Conservation (phyloP, 352 stramenopile genomes). For the Globisporangium splendens region DNA sequence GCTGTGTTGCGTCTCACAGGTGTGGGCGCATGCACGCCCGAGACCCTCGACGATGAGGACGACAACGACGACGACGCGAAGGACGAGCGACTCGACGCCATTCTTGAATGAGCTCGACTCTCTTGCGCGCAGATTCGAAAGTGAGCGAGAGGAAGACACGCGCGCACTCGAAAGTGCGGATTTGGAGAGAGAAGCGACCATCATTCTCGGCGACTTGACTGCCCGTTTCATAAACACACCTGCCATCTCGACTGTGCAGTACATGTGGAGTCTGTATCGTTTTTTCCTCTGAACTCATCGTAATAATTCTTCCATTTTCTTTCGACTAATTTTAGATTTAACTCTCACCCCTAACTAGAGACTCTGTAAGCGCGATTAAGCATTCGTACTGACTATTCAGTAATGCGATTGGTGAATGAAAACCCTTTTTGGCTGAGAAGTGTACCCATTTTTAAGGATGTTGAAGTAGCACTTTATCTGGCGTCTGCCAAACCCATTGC, state of each 20-base stretch:
- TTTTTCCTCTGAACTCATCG: too few species aligned
- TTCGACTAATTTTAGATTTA: too few species aligned
- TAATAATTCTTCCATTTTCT: too few species aligned
- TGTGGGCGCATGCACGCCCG: neutral
- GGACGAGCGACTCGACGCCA: conserved; percentile 17
- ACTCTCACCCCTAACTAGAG: too few species aligned
- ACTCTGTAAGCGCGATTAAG: too few species aligned
- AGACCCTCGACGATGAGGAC: conserved; percentile 9
- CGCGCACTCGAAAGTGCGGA: neutral
- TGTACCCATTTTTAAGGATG: conserved; percentile 2
- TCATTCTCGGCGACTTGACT: conserved; percentile 1
- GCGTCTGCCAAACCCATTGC: conserved; percentile 5
- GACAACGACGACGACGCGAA: conserved; percentile 17
- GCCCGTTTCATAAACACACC: neutral
- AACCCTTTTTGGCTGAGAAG: neutral
- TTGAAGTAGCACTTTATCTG: conserved; percentile 2
- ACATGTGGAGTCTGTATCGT: too few species aligned
- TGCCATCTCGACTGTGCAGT: too few species aligned
- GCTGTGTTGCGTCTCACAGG: neutral
- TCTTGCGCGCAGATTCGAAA: conserved; percentile 3
- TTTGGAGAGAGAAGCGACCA: neutral
- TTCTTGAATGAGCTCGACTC: neutral
- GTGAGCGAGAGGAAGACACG: neutral
- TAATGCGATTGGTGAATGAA: too few species aligned
- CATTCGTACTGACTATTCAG: too few species aligned